Evolutionary conservation across 169 alveolate genomes (phyloP).

Genomic region (Eimeria zaria): DNA sequence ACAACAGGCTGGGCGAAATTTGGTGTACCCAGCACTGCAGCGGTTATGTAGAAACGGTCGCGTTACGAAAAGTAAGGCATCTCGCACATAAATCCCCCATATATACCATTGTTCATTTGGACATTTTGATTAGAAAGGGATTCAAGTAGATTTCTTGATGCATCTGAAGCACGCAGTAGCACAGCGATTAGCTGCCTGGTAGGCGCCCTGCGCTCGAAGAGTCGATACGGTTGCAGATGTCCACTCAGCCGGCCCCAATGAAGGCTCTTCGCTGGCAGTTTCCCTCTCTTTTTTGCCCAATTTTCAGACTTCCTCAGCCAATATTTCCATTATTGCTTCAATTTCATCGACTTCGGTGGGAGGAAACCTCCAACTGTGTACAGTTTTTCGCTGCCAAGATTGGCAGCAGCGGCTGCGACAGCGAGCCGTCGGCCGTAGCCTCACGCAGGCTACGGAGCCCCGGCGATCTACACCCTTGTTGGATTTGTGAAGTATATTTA

Average conservation of each 20-base stretch:
- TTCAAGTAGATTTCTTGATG: not conserved
- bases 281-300: slow-evolving; percentile 19
- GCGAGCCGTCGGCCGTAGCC: slow-evolving; percentile 84
- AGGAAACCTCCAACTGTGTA: slow-evolving; percentile 21
- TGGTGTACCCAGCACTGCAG: not conserved
- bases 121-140: not conserved
- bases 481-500: not conserved
- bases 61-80: not conserved
- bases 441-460: slow-evolving; percentile 77
- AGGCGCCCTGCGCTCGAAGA: slow-evolving; percentile 56
- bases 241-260: slow-evolving; percentile 71
- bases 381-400: slow-evolving; percentile 45
- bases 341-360: slow-evolving; percentile 21
- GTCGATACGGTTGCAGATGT: slow-evolving; percentile 74
- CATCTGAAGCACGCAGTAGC: not conserved
- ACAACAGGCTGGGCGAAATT: not conserved
- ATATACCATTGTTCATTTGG: not conserved
- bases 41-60: not conserved
- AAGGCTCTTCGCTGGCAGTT: slow-evolving; percentile 26
- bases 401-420: slow-evolving; percentile 67
- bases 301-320: slow-evolving; percentile 26
- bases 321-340: slow-evolving; percentile 11
- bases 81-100: not conserved
- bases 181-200: slow-evolving; percentile 27
- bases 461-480: slow-evolving; percentile 39